Percentiles rank a stretch among this genome's conserved stretches.
Evolutionary conservation across 495 filamentous ascomycete genomes (phyloP).

Genomic region (Wilcoxina mikolae): DNA sequence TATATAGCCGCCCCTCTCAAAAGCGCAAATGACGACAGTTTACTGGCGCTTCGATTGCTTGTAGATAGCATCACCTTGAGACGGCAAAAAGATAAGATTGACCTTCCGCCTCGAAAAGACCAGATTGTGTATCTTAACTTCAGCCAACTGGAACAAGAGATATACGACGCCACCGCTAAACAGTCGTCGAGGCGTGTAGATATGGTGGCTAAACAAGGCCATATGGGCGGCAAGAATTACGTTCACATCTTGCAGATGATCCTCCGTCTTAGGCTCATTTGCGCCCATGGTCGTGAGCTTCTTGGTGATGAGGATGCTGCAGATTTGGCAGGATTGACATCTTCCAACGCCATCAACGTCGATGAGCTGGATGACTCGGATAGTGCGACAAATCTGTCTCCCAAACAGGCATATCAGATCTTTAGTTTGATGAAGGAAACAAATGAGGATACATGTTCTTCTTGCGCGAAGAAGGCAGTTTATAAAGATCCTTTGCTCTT

Average conservation of each 20-base stretch:
- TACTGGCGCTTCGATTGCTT: conserved; percentile 74
- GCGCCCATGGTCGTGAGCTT: conserved; percentile 80
- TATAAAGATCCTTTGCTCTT: background rate
- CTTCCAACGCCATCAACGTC: conserved; percentile 70
- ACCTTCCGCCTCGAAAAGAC: conserved; percentile 62
- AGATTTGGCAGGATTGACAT: conserved; percentile 65
- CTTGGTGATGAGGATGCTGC: conserved; percentile 71
- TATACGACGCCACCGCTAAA: conserved; percentile 43
- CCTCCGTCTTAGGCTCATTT: conserved; percentile 74
- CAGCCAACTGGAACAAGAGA: conserved; percentile 35
- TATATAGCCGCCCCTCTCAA: conserved; percentile 73
- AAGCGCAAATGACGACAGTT: conserved; percentile 59
- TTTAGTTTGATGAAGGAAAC: conserved; percentile 67
- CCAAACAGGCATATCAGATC: conserved; percentile 63
- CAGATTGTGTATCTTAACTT: conserved; percentile 49
- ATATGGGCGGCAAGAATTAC: conserved; percentile 66
- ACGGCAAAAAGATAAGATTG: conserved; percentile 80
- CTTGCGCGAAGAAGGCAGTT: conserved; percentile 49
- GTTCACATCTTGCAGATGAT: conserved; percentile 83
- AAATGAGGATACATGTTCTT: conserved; percentile 51
- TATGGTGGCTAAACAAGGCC: conserved; percentile 41
- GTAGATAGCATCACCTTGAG: conserved; percentile 85
- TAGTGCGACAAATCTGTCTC: conserved; percentile 17
- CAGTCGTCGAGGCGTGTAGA: conserved; percentile 40
- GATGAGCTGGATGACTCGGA: conserved; percentile 41